Evolutionary conservation across 169 alveolate species (phyloP).

Genomic region (Cryptosporidium baileyi): DNA sequence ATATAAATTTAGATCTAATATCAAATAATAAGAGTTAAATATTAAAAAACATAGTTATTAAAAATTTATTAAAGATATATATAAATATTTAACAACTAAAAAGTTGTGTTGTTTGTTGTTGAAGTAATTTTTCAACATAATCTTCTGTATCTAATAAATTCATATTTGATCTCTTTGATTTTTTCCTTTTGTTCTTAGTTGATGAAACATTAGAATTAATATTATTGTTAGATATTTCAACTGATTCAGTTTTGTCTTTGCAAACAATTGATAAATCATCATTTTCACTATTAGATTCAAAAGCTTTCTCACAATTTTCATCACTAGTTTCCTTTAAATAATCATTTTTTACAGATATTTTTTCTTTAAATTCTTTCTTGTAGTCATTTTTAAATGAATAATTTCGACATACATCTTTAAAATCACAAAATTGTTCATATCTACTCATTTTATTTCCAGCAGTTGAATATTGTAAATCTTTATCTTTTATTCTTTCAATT

Average conservation of each 20-base stretch:
- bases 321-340: not conserved
- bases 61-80: not conserved
- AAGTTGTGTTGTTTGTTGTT: conserved; percentile 56
- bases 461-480: not conserved
- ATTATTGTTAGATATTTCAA: not conserved
- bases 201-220: not conserved
- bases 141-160: conserved; percentile 9
- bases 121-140: conserved; percentile 20
- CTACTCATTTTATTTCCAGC: not conserved
- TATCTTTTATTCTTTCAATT: not conserved
- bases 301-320: too few species aligned
- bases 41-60: not conserved
- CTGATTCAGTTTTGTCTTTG: not conserved
- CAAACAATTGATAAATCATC: too few species aligned
- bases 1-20: not conserved
- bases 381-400: not conserved
- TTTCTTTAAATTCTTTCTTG: not conserved
- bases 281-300: too few species aligned
- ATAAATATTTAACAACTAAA: not conserved
- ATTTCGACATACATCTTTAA: too few species aligned
- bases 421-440: too few species aligned
- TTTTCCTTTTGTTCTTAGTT: not conserved
- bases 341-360: not conserved
- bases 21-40: not conserved
- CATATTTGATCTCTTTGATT: not conserved